phyloP scores from a whole-genome alignment of 202 grass and related monocot species.

The Carex sylvatica region DNA sequence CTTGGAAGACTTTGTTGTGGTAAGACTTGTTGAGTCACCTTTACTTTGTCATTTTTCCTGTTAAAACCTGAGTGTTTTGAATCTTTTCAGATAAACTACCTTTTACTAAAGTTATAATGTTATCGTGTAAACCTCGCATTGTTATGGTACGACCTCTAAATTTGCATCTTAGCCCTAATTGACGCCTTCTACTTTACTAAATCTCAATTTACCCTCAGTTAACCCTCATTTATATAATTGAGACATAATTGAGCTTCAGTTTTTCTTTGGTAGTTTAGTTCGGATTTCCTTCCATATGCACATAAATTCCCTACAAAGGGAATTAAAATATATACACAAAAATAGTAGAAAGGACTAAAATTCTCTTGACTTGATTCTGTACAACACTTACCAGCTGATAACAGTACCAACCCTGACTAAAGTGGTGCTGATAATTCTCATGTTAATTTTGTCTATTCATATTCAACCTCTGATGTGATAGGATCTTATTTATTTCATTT shows the following conservation, averaged over 20 bases:
- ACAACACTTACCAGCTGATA: neutral
- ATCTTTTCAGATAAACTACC: neutral
- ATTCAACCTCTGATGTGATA: neutral
- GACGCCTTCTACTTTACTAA: neutral
- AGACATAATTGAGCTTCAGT: neutral
- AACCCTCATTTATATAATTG: conserved; percentile 1
- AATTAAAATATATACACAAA: neutral
- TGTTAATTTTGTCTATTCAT: neutral
- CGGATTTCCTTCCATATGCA: neutral
- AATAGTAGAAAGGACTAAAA: neutral
- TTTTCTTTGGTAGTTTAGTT: neutral
- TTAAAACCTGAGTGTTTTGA: neutral
- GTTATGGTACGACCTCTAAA: neutral
- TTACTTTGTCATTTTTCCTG: neutral
- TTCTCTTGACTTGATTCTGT: neutral
- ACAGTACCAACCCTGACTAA: neutral
- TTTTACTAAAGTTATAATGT: neutral
- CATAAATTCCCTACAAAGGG: neutral
- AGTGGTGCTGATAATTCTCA: neutral
- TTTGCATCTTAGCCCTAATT: neutral
- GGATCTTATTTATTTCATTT: neutral
- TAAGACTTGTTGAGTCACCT: conserved; percentile 37
- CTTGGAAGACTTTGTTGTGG: conserved; percentile 62
- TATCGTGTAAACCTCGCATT: neutral
- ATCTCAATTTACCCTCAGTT: neutral